Evolutionary conservation across 176 grass and related monocot genomes (phyloP).

Genomic region (Bothriochloa decipiens): DNA sequence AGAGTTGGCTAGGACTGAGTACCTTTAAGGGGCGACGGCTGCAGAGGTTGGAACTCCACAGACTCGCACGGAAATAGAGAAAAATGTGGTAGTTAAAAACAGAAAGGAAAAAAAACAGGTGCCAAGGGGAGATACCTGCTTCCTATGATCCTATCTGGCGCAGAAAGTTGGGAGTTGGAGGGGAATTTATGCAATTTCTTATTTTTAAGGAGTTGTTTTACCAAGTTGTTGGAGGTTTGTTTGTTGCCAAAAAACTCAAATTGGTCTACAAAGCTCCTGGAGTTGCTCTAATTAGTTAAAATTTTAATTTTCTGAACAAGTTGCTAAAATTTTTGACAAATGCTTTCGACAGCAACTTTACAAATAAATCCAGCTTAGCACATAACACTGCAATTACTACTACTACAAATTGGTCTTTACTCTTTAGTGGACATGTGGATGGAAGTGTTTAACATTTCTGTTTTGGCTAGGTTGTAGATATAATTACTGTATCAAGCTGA

Average conservation of each 20-base stretch:
- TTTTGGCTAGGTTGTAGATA: background rate
- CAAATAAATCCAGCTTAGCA: constrained; percentile 2
- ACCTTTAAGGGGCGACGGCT: background rate
- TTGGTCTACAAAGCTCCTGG: background rate
- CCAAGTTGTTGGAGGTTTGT: background rate
- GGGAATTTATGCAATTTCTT: background rate
- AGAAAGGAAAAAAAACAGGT: background rate
- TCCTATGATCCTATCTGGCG: too few relatives aligned
- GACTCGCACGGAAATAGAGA: background rate
- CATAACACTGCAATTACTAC: too few relatives aligned
- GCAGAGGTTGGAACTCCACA: background rate
- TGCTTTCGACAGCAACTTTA: background rate
- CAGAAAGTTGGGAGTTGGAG: too few relatives aligned
- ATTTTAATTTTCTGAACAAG: background rate
- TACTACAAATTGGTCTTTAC: background rate
- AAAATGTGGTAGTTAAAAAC: background rate
- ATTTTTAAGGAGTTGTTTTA: background rate
- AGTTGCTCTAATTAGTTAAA: background rate
- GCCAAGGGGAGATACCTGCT: background rate
- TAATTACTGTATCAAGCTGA: constrained; percentile 12
- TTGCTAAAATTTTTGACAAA: background rate
- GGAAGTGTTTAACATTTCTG: background rate
- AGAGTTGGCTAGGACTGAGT: background rate
- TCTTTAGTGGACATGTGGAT: background rate
- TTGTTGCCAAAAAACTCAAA: background rate